These are phyloP conservation scores for Colletotrichum higginsianum DNA, from an alignment of 2,329 filamentous ascomycete genomes.

Conservation along the genomic window DNA sequence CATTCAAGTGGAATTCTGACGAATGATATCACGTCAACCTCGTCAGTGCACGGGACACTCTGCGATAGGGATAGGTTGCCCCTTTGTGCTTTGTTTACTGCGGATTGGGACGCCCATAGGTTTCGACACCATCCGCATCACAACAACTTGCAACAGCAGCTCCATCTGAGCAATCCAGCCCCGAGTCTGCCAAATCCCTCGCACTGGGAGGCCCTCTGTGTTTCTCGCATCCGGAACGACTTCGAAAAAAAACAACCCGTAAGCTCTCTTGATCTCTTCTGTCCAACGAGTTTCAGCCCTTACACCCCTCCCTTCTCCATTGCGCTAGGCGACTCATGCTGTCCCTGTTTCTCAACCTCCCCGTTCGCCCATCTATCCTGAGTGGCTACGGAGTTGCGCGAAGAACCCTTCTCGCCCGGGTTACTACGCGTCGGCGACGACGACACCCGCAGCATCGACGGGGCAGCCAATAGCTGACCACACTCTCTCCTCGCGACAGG, in stretches of 20 bases:
- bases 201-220: constrained; percentile 34
- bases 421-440: constrained; percentile 4
- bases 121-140: constrained; percentile 29
- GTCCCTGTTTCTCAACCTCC: background rate
- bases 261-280: constrained; percentile 26
- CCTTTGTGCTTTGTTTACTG: constrained; percentile 36
- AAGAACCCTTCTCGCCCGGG: background rate
- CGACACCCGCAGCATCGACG: background rate
- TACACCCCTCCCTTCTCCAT: constrained; percentile 24
- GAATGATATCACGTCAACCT: constrained; percentile 28
- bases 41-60: constrained; percentile 38
- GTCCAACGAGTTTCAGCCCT: constrained; percentile 30
- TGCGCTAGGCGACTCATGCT: constrained; percentile 35
- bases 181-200: constrained; percentile 9
- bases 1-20: constrained; percentile 18
- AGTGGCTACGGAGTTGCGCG: constrained; percentile 16
- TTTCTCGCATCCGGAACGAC: constrained; percentile 8
- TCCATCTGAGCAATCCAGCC: constrained; percentile 12
- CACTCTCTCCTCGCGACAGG: constrained; percentile 11
- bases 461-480: constrained; percentile 25
- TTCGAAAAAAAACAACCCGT: constrained; percentile 23
- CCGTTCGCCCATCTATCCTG: constrained; percentile 14
- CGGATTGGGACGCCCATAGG: background rate
- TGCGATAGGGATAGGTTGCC: constrained; percentile 30
- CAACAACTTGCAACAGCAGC: constrained; percentile 24